These are phyloP conservation scores for Tetrapisispora pingtungensis DNA, from an alignment of 805 yeast genomes.

Conservation along the genomic window DNA sequence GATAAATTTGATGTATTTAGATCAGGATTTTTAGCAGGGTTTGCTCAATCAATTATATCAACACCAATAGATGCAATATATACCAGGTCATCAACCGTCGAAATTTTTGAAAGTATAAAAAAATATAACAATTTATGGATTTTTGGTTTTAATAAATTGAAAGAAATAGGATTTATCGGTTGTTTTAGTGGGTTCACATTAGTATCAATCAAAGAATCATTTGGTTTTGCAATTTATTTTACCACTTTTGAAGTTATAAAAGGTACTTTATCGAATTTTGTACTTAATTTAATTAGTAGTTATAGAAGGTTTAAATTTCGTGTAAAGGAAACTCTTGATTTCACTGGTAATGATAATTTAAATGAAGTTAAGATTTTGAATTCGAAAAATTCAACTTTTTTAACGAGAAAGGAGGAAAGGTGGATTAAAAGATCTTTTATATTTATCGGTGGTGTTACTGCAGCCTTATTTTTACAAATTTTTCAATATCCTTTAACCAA, in stretches of 20 bases:
- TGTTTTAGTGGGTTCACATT: conserved; percentile 86
- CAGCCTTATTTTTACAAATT: conserved; percentile 64
- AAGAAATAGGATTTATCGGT: conserved; percentile 68
- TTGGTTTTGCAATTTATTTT: conserved; percentile 80
- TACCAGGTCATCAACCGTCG: conserved; percentile 69
- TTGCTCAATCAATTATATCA: conserved; percentile 79
- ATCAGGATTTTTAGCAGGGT: conserved; percentile 83
- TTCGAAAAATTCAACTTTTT: background rate
- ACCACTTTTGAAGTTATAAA: conserved; percentile 71
- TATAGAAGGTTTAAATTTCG: conserved; percentile 34
- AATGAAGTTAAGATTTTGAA: background rate
- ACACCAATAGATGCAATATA: conserved; percentile 91
- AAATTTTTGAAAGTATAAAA: conserved; percentile 47
- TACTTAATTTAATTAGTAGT: conserved; percentile 34
- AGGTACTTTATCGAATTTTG: conserved; percentile 51
- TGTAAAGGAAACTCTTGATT: conserved; percentile 6
- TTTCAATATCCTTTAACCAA: conserved; percentile 78
- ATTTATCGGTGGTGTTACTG: conserved; percentile 77
- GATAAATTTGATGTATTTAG: conserved; percentile 43
- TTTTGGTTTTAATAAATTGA: conserved; percentile 59
- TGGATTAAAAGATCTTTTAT: conserved; percentile 30
- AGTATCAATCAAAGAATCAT: conserved; percentile 64
- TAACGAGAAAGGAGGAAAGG: conserved; percentile 14
- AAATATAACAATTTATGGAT: conserved; percentile 64
- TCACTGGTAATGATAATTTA: background rate